Evolutionary conservation across 1,139 yeast species (phyloP).

Genomic region (Blastobotrys illinoisensis): DNA sequence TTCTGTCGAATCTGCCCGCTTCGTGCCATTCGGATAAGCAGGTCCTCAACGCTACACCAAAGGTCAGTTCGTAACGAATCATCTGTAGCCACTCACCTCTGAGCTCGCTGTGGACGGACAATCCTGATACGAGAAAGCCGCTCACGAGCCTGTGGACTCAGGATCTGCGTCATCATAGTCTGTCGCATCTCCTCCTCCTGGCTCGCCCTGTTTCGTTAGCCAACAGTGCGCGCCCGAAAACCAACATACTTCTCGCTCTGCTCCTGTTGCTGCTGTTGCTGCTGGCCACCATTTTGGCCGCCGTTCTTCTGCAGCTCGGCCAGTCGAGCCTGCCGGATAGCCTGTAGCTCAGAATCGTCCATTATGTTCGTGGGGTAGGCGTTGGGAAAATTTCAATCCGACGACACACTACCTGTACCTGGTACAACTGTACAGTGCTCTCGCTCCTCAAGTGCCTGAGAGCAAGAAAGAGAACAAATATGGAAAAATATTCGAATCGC

Average conservation of each 20-base stretch:
- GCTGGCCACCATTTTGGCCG: conserved; percentile 20
- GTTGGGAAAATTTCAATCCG: neutral
- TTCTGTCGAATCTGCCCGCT: conserved; percentile 73
- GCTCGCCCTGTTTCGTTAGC: conserved; percentile 1
- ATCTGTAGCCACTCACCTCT: conserved; percentile 36
- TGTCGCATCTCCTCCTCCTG: conserved; percentile 34
- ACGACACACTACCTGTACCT: neutral
- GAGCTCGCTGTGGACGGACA: conserved; percentile 88
- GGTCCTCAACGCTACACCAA: conserved; percentile 60
- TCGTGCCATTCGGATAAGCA: conserved; percentile 65
- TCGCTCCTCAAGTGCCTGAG: too few relatives aligned
- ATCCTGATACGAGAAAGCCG: conserved; percentile 79
- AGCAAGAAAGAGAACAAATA: too few relatives aligned
- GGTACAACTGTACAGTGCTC: too few relatives aligned
- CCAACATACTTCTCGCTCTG: conserved; percentile 6
- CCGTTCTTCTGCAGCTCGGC: conserved; percentile 66
- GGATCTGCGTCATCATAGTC: conserved; percentile 53
- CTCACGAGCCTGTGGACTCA: conserved; percentile 82
- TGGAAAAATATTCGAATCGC: too few relatives aligned
- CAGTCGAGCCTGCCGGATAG: conserved; percentile 82
- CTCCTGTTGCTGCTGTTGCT: conserved; percentile 7
- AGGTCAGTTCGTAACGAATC: neutral
- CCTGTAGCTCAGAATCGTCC: conserved; percentile 75
- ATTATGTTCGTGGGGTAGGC: conserved; percentile 11
- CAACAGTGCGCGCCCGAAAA: neutral